Evolutionary conservation across 2,329 filamentous ascomycete genomes (phyloP), one percentile per base, ranked within the genome.

Genomic region (Daldinia sp.): DNA sequence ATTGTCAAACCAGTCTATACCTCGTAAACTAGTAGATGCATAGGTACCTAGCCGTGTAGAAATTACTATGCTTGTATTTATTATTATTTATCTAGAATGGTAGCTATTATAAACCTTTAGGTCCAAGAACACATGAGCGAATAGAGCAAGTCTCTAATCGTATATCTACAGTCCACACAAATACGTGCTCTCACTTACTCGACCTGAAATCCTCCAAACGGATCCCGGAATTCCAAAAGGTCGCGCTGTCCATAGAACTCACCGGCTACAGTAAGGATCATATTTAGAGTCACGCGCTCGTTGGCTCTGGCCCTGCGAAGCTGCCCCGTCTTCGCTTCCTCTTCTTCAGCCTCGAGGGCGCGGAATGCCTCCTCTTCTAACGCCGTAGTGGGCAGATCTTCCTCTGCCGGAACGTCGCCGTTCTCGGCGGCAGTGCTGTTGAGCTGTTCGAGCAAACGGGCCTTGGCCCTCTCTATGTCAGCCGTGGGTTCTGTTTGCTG

Each of bases 201-300:
- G 10, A 44, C 28, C 58, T 73, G 66, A 10, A 75, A 83, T 72
- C 81, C 81, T 23, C 83, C 81, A 74, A 89, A 89, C 3, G 87
- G 87, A 68, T 91, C 87, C 65, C 93, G 87, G 69, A 90, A 92
- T 74, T 92, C 89, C 55, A 98, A 85, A 69, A 98, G 81, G 79
- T 98, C 95, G 71, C 91, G 86, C 81, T 98, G 95, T 1, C 95
- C 94, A 80, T 94, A 98, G 72, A 92, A 89, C 80, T 97, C 94
- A 74, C 93, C 94, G 54, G 92, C 90, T 39, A 98, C 86, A 0
- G 93, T 96, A 73, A 98, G 83, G 60, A 98, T 93, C 93, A 97
- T 97, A 80, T 97, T 94, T 37, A 98, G 84, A 44, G 93, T 94
- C n/a, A 89, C 91, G 30, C 87, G 84, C 82, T 84, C 85, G 77